Evolutionary conservation across 2,329 filamentous ascomycete species (phyloP).

Genomic region (Saccharata proteae): DNA sequence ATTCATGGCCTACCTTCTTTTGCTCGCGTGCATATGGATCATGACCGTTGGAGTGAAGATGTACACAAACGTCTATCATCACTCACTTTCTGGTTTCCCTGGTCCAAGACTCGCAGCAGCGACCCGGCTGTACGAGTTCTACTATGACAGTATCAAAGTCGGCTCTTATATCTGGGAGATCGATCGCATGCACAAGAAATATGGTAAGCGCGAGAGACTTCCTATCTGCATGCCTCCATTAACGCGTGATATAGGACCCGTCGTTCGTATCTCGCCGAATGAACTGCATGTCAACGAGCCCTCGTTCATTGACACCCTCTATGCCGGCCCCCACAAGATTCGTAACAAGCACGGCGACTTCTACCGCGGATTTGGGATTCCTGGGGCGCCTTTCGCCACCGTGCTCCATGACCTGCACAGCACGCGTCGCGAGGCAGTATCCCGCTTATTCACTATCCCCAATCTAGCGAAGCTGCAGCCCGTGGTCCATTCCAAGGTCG

Average conservation of each 20-base stretch:
- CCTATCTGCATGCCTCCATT: not conserved
- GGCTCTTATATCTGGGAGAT: constrained; percentile 23
- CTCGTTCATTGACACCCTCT: constrained; percentile 25
- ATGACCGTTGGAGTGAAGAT: too few species aligned
- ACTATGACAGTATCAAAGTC: constrained; percentile 21
- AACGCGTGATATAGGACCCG: constrained; percentile 19
- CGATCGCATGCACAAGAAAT: constrained; percentile 23
- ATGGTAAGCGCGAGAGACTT: constrained; percentile 14
- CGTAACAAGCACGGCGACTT: constrained; percentile 12
- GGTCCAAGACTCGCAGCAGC: constrained; percentile 23
- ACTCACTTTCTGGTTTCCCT: constrained; percentile 19
- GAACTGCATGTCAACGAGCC: constrained; percentile 32
- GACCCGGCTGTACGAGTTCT: constrained; percentile 23
- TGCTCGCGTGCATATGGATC: too few species aligned
- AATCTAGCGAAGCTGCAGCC: constrained; percentile 10
- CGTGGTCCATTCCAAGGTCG: constrained; percentile 7
- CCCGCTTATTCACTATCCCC: constrained; percentile 10
- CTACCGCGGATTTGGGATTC: constrained; percentile 6
- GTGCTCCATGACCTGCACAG: constrained; percentile 14
- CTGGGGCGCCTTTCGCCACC: constrained; percentile 6
- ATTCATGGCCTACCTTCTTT: too few species aligned
- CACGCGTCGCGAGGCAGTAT: constrained; percentile 9
- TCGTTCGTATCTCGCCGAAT: constrained; percentile 30
- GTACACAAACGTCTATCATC: too few species aligned
- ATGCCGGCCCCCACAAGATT: constrained; percentile 10